Percentiles rank a stretch among this genome's conserved stretches.
Conservation (phyloP, 345 rosid species). For the Passiflora organensis region DNA sequence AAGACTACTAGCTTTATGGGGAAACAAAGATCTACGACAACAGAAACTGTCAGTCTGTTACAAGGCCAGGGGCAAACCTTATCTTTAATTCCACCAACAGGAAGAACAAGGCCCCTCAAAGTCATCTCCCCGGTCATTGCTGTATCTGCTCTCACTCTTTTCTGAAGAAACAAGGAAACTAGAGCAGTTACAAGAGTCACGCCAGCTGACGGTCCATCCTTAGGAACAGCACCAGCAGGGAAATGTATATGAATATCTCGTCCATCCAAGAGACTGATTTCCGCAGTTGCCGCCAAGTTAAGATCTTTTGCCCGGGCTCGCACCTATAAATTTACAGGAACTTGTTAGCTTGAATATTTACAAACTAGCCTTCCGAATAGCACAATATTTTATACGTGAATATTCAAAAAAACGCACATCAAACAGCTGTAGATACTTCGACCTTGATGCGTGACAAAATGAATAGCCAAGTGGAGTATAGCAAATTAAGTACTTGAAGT, state of each 20-base stretch:
- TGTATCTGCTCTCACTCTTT: slow-evolving; percentile 88
- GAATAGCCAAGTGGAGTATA: no score
- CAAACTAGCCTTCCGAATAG: no score
- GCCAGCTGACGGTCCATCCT: slow-evolving; percentile 99
- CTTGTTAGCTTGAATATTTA: no score
- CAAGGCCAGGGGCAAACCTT: slow-evolving; percentile 40
- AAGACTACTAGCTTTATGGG: neutral
- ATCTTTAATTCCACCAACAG: slow-evolving; percentile 97
- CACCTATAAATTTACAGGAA: slow-evolving; percentile 39
- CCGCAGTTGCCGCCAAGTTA: slow-evolving; percentile 53
- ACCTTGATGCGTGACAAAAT: no score
- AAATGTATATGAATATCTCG: slow-evolving; percentile 95
- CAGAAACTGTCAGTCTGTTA: no score
- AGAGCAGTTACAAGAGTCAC: slow-evolving; percentile 93
- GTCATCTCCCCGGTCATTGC: slow-evolving; percentile 99
- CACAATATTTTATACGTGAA: no score
- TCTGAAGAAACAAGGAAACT: slow-evolving; percentile 81
- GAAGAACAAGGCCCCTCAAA: slow-evolving; percentile 90
- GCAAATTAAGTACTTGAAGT: no score
- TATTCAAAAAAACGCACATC: no score
- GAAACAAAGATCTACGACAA: no score
- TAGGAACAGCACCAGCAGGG: slow-evolving; percentile 96
- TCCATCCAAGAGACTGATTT: slow-evolving; percentile 69
- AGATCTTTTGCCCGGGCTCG: slow-evolving; percentile 91
- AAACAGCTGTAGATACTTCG: no score